Evolutionary conservation across 2,329 filamentous ascomycete species (phyloP), one percentile per base, ranked within the genome.

Genomic region (Ceratocystis eucalypticola): DNA sequence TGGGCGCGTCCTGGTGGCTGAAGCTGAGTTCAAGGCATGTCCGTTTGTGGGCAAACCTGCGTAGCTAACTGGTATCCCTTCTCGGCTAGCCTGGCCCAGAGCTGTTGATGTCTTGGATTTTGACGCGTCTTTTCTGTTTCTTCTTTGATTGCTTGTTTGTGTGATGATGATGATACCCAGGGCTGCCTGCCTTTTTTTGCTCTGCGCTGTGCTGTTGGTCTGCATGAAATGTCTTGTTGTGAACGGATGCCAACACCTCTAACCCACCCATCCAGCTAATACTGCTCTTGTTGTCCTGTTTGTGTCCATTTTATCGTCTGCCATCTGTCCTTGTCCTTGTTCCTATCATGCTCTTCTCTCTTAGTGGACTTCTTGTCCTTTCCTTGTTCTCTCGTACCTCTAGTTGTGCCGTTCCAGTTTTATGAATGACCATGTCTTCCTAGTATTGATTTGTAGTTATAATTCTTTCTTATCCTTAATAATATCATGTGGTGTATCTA

Each of bases 141-240:
- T 55, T 66, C 22, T 57, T 57, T 28, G 41, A n/a, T 30, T 50
- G 33, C 50, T 45, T 53, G 22, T 53, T 28, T 53, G 48, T 53
- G 48, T 53, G 48, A 53, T 41, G 28, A 30, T 46, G 44, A 55
- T 68, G 46, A 68, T 68, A 67, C 63, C 64, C 50, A 33, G 61
- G 53, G 64, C 33, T 63, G 33, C 30, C 44, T 25, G 46, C 59
- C 33, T 62, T 55, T 10, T 55, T 25, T 62, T 12, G 17, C 17
- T 53, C 46, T 53, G 12, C 25, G n/a, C 33, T 8, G 15, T 17
- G 28, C 30, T 55, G 20, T 53, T 44, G 28, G 30, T 37, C 28
- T 62, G 45, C 55, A 3, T 45, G 15, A 17, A 41, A 55, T 37
- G 8, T 61, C 25, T 5, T 61, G 17, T 65, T 10, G 25, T 25